These are phyloP conservation scores for Gracilariopsis chorda DNA, from an alignment of 23 red algal species.

Conservation along the genomic window DNA sequence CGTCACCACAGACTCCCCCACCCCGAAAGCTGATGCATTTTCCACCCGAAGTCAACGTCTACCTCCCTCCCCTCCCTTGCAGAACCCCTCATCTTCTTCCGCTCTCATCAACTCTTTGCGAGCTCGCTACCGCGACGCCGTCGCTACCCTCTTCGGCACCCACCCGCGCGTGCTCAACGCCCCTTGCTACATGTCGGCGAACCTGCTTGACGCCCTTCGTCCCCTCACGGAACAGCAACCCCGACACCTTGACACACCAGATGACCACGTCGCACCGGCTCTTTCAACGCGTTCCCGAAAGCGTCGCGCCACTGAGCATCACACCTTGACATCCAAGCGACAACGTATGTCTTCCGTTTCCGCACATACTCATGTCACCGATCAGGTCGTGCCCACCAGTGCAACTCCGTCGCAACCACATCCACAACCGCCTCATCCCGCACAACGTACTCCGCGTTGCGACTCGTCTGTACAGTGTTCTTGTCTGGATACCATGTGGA, in stretches of 20 bases:
- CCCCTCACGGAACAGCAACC: background rate
- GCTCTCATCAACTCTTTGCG: constrained; percentile 44
- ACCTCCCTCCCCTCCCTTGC: constrained; percentile 46
- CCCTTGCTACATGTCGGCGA: constrained; percentile 16
- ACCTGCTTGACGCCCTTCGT: background rate
- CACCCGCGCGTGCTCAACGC: constrained; percentile 59
- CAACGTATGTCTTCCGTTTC: background rate
- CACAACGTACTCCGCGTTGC: background rate
- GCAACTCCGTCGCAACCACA: background rate
- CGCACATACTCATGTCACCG: background rate
- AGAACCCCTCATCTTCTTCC: background rate
- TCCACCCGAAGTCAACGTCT: constrained; percentile 47
- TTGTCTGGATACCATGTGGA: constrained; percentile 20
- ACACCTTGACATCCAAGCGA: background rate
- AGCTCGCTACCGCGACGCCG: constrained; percentile 57
- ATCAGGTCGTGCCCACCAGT: background rate
- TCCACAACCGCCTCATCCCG: background rate
- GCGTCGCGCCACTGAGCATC: background rate
- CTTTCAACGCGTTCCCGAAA: background rate
- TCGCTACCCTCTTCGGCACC: constrained; percentile 53
- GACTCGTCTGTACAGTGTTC: background rate
- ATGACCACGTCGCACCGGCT: background rate
- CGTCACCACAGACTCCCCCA: no score
- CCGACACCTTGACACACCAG: background rate
- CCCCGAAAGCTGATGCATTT: background rate